Base-by-base conservation (phyloP, 2,329 filamentous ascomycete genomes). In the Cercospora janseana region DNA sequence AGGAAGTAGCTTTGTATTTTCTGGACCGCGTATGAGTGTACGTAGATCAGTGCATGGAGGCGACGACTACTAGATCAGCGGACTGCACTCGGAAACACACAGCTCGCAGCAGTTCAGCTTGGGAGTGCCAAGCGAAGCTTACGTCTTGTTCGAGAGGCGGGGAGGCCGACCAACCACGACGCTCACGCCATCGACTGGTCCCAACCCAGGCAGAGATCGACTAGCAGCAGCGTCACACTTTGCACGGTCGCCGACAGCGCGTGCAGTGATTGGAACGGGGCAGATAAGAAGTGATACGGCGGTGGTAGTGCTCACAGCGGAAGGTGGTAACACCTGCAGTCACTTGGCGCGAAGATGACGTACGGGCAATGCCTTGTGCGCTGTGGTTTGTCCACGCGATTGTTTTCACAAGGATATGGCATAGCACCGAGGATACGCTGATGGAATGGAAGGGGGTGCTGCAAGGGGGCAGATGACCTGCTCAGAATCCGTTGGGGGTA, bases 241-340 rank as follows among this genome's bases (percentile, higher is more conserved):
- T 13, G 35, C n/a, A 40, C 35, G 35, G 35, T 40, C 21, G 35
- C 20, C 4, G 21, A 12, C 16, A 40, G 20, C 21, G 20, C 26
- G 23, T 23, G 35, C 26, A 6, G 23, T 40, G 35, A 40, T 40
- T 40, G 35, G 35, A 26, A 40, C 26, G 21, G 21, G n/a, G 20
- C 35, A 26, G 16, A n/a, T 20, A 12, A 23, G 20, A 26, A 23
- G 35, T 40, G 35, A 26, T 26, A 40, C 35, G 21, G 35, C 35
- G 35, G 35, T 40, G 35, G 35, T 40, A 40, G 35, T 13, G 26
- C 35, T 26, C 35, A 6, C 26, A 40, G 23, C 35, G 35, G 35
- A 40, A 40, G 35, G 35, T 40, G 35, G 35, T 23, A 40, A 40
- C 20, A 13, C 21, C 16, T 40, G 35, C 35, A 40, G n/a, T 40